These are phyloP conservation scores for Xylariaceae sp. DNA, from an alignment of 2,329 filamentous ascomycete genomes.

Conservation along the genomic window DNA sequence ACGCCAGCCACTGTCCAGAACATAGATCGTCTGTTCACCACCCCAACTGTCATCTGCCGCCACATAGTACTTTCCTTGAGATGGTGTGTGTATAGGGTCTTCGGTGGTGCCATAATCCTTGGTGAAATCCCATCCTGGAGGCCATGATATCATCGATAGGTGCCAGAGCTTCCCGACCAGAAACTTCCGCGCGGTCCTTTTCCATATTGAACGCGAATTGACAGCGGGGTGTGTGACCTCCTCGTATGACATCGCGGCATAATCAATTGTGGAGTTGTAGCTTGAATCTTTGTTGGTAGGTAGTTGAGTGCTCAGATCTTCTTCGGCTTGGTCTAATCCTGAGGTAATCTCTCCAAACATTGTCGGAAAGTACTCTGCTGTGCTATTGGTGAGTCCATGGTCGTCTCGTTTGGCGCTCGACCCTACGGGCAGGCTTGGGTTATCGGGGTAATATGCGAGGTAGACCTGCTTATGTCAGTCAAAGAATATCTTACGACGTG, in stretches of 20 bases:
- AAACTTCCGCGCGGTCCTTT: too few relatives aligned
- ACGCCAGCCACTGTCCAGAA: neutral
- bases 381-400: too few relatives aligned
- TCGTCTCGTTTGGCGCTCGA: neutral
- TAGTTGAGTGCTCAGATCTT: too few relatives aligned
- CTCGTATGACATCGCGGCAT: too few relatives aligned
- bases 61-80: neutral
- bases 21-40: neutral
- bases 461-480: neutral
- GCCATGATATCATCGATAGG: neutral
- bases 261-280: too few relatives aligned
- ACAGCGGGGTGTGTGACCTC: too few relatives aligned
- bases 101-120: neutral
- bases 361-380: too few relatives aligned
- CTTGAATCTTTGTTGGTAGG: too few relatives aligned
- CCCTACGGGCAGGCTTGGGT: neutral
- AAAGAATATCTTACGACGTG: neutral
- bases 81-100: neutral
- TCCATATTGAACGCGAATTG: too few relatives aligned
- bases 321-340: neutral
- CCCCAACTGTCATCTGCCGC: neutral
- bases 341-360: neutral
- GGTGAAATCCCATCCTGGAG: neutral
- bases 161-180: neutral
- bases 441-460: conserved; percentile 1